These are phyloP conservation scores for Mortierella sp. DNA, from an alignment of 371 early-diverging fungal species.

Conservation along the genomic window DNA sequence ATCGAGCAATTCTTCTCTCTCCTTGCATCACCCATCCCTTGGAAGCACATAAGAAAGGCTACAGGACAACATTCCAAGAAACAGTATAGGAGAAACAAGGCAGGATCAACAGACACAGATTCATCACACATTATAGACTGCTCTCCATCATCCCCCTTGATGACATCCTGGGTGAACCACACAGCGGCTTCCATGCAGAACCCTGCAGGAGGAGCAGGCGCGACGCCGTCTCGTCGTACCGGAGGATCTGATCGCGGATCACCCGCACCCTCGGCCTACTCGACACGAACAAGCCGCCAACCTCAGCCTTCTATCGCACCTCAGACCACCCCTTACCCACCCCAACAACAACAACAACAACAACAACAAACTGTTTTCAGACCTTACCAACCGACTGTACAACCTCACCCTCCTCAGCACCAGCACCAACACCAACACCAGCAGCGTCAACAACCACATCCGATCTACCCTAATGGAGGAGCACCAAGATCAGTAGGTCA, in stretches of 20 bases:
- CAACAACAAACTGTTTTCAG: slow-evolving; percentile 8
- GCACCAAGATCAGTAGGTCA: not conserved
- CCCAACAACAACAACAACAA: slow-evolving; percentile 11
- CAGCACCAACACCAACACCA: slow-evolving; percentile 3
- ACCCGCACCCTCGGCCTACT: slow-evolving; percentile 27
- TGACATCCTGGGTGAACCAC: slow-evolving; percentile 32
- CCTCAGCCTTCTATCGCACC: slow-evolving; percentile 15
- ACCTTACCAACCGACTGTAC: slow-evolving; percentile 14
- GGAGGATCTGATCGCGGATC: slow-evolving; percentile 27
- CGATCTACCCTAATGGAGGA: not conserved
- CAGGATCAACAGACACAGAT: not conserved
- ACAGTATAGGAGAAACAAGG: not conserved
- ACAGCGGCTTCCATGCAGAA: slow-evolving; percentile 24
- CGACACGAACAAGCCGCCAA: slow-evolving; percentile 30
- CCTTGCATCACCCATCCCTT: not conserved
- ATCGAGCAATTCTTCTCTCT: not conserved
- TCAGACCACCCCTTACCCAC: slow-evolving; percentile 13
- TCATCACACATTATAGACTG: not conserved
- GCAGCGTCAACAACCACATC: slow-evolving; percentile 21
- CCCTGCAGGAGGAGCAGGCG: not conserved
- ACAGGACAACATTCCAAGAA: not conserved
- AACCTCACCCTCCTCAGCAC: slow-evolving; percentile 12
- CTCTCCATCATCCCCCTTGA: not conserved
- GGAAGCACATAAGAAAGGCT: not conserved
- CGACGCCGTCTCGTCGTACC: not conserved